These are phyloP conservation scores for Gyromitra esculenta DNA, from an alignment of 2,329 filamentous ascomycete genomes.

Conservation along the genomic window DNA sequence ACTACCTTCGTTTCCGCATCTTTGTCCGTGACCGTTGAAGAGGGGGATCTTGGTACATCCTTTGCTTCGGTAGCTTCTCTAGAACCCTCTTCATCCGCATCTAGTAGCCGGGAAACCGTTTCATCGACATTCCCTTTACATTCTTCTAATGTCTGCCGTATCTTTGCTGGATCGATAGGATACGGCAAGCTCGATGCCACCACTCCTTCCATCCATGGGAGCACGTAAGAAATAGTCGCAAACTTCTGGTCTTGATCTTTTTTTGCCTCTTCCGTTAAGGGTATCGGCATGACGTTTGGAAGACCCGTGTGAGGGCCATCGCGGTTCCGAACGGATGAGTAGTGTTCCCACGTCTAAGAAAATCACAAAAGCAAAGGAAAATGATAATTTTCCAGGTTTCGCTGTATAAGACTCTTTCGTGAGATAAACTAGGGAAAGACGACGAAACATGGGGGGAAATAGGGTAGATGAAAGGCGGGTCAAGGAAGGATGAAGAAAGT, in stretches of 20 bases:
- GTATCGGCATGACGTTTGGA: slow-evolving; percentile 62
- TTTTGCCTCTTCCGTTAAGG: slow-evolving; percentile 60
- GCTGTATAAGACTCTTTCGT: slow-evolving; percentile 30
- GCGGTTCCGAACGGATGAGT: slow-evolving; percentile 72
- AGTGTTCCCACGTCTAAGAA: slow-evolving; percentile 68
- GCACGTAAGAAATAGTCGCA: slow-evolving; percentile 61
- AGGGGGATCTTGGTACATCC: background rate
- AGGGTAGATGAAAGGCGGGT: slow-evolving; percentile 28
- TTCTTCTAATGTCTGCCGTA: slow-evolving; percentile 66
- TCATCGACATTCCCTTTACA: slow-evolving; percentile 67
- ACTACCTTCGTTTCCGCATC: slow-evolving; percentile 9
- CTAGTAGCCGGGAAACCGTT: slow-evolving; percentile 66
- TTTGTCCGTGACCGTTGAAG: slow-evolving; percentile 21
- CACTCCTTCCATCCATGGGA: slow-evolving; percentile 68
- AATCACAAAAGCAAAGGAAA: slow-evolving; percentile 28
- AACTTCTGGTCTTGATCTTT: slow-evolving; percentile 60
- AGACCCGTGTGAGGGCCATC: slow-evolving; percentile 69
- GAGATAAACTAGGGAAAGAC: slow-evolving; percentile 27
- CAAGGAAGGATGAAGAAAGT: slow-evolving; percentile 50
- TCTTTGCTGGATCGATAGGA: slow-evolving; percentile 64
- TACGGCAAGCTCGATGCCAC: slow-evolving; percentile 66
- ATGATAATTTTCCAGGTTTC: slow-evolving; percentile 32
- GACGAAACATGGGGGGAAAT: background rate
- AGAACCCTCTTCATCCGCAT: slow-evolving; percentile 61
- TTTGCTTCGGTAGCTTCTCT: background rate